These are phyloP conservation scores for Jamesozyma spencerorum DNA, from an alignment of 805 yeast genomes.

Conservation along the genomic window DNA sequence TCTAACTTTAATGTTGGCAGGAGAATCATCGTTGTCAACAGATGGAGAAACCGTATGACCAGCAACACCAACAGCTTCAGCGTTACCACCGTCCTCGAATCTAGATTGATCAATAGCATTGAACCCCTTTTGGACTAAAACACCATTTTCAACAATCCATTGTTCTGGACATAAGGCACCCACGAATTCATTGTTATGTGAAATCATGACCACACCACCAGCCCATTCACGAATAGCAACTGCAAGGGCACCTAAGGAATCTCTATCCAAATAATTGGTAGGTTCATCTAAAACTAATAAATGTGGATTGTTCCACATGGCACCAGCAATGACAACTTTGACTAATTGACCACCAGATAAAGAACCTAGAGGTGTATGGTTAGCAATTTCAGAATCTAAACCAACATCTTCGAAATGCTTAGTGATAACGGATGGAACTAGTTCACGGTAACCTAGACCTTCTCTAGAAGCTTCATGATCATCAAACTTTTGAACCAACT, in stretches of 20 bases:
- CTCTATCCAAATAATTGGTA: slow-evolving; percentile 95
- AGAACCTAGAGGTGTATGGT: slow-evolving; percentile 94
- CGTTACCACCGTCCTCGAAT: slow-evolving; percentile 70
- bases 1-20: slow-evolving; percentile 91
- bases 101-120: slow-evolving; percentile 65
- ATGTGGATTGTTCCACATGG: slow-evolving; percentile 99
- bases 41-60: slow-evolving; percentile 39
- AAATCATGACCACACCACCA: slow-evolving; percentile 98
- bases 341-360: slow-evolving; percentile 97
- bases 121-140: slow-evolving; percentile 74
- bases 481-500: slow-evolving; percentile 91
- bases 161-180: slow-evolving; percentile 98
- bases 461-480: slow-evolving; percentile 99
- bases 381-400: slow-evolving; percentile 95
- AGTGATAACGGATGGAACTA: slow-evolving; percentile 83
- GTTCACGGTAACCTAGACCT: slow-evolving; percentile 95
- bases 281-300: slow-evolving; percentile 95
- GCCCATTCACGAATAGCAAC: slow-evolving; percentile 96
- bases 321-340: slow-evolving; percentile 97
- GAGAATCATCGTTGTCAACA: slow-evolving; percentile 71
- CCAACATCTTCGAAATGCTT: slow-evolving; percentile 97
- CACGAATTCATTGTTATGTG: slow-evolving; percentile 93
- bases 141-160: slow-evolving; percentile 94
- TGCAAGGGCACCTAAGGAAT: slow-evolving; percentile 94
- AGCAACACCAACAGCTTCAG: slow-evolving; percentile 40